Conservation (phyloP, 768 basidiomycete genomes). For the Rossbeevera mucosa region DNA sequence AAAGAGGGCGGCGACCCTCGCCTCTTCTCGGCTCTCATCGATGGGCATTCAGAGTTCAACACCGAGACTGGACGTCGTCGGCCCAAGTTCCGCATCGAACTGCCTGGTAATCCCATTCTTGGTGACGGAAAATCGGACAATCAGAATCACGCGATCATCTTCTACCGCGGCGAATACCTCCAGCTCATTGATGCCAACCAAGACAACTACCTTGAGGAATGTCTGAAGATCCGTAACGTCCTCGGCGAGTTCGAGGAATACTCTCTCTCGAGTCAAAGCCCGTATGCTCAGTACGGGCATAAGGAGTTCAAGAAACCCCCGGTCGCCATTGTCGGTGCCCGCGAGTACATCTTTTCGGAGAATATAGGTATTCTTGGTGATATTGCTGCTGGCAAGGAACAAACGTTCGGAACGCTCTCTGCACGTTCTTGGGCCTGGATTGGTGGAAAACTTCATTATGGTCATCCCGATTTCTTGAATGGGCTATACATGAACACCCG, state of each 20-base stretch:
- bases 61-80: constrained; percentile 82
- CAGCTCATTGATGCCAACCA: constrained; percentile 99
- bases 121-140: constrained; percentile 99
- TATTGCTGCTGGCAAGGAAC: constrained; percentile 97
- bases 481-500: constrained; percentile 97
- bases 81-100: constrained; percentile 97
- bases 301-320: constrained; percentile 86
- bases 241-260: constrained; percentile 98
- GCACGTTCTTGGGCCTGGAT: constrained; percentile 96
- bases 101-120: constrained; percentile 97
- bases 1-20: constrained; percentile 95
- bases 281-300: constrained; percentile 86
- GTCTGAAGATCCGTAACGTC: constrained; percentile 98
- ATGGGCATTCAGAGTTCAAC: constrained; percentile 95
- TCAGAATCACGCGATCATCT: constrained; percentile 99
- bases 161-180: constrained; percentile 98
- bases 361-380: constrained; percentile 99
- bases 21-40: constrained; percentile 94
- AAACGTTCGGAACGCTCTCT: constrained; percentile 98
- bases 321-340: constrained; percentile 95
- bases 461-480: constrained; percentile 99
- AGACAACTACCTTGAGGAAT: constrained; percentile 99
- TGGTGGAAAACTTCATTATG: constrained; percentile 97
- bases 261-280: constrained; percentile 75
- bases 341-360: constrained; percentile 99